Base-by-base conservation (phyloP, 768 basidiomycete species). In the Exsudoporus frostii region DNA sequence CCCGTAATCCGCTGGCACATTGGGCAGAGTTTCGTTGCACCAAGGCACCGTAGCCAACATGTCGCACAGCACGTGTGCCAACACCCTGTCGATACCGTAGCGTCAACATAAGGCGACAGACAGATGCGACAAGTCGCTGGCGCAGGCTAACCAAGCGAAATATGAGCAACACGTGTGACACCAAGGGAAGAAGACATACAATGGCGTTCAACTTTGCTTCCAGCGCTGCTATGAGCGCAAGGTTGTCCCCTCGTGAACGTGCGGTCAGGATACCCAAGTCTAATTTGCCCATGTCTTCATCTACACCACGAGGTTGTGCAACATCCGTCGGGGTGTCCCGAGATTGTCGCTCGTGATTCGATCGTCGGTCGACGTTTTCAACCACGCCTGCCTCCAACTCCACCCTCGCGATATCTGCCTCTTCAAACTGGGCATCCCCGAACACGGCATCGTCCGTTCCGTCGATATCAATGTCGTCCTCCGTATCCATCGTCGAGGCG, bases 1-100 rank as follows among this genome's bases (percentile, higher is more conserved):
- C 77, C 76, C 25, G 90, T 92, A 50, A 92, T 92, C 45, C 90
- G 81, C 69, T 92, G 90, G 75, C 90, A 92, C 58, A 92, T 91
- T 0, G 90, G 90, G 65, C 90, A 92, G 15, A 92, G 76, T 63
- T 85, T 89, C 7, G 88, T 91, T 11, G 88, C 82, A 20, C 86
- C 87, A 39, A 92, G 75, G 67, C 90, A 91, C n/a, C 83, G 82
- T 32, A 92, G 69, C 90, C 90, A 92, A 67, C 90, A 92, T 61
- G 83, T 83, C 40, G 83, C 76, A 64, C 90, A 92, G 58, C 86
- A 91, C 0, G 88, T 88, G 64, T 92, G 90, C 90, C 90, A 92
- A 66, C 90, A 92, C 7, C 89, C 89, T 0, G 88, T 90, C 14
- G 88, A 90, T 9, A 84, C 80, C 0, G 89, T 90, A 0, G 90